These are phyloP conservation scores for Mortierella sp. DNA, from an alignment of 371 early-diverging fungal genomes.

Conservation along the genomic window DNA sequence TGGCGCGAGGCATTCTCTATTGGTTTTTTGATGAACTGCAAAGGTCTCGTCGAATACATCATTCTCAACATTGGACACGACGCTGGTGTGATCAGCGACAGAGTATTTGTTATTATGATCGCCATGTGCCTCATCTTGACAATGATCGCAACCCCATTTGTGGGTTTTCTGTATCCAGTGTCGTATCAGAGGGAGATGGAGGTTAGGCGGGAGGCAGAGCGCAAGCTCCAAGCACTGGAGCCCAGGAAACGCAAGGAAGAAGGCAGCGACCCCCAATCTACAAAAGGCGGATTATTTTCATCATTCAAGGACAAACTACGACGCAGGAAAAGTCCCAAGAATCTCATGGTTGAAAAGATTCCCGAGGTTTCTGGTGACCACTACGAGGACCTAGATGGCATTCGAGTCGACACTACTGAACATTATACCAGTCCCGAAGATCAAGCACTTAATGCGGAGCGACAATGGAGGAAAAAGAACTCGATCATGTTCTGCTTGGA, in stretches of 20 bases:
- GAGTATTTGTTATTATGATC: slow-evolving; percentile 87
- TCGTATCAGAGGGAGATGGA: slow-evolving; percentile 48
- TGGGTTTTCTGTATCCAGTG: slow-evolving; percentile 40
- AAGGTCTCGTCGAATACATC: slow-evolving; percentile 94
- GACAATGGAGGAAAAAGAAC: slow-evolving; percentile 33
- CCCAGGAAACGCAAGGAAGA: slow-evolving; percentile 1
- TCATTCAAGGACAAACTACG: slow-evolving; percentile 8
- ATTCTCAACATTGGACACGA: slow-evolving; percentile 92
- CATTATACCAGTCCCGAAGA: not conserved
- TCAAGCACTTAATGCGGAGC: not conserved
- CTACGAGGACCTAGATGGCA: slow-evolving; percentile 32
- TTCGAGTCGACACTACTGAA: not conserved
- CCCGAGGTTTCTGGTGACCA: not conserved
- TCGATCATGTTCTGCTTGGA: slow-evolving; percentile 52
- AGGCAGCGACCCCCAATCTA: not conserved
- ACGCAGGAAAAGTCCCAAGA: slow-evolving; percentile 13
- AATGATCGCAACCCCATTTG: slow-evolving; percentile 46
- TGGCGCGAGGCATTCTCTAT: slow-evolving; percentile 89
- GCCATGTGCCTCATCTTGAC: slow-evolving; percentile 69
- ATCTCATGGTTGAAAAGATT: not conserved
- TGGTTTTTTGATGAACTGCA: slow-evolving; percentile 96
- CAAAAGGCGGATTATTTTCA: slow-evolving; percentile 15
- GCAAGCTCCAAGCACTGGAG: slow-evolving; percentile 10
- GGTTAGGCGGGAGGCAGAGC: slow-evolving; percentile 34
- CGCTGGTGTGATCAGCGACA: slow-evolving; percentile 83